Conservation (phyloP, 176 grass and related monocot species). For the Puccinellia tenuiflora region DNA sequence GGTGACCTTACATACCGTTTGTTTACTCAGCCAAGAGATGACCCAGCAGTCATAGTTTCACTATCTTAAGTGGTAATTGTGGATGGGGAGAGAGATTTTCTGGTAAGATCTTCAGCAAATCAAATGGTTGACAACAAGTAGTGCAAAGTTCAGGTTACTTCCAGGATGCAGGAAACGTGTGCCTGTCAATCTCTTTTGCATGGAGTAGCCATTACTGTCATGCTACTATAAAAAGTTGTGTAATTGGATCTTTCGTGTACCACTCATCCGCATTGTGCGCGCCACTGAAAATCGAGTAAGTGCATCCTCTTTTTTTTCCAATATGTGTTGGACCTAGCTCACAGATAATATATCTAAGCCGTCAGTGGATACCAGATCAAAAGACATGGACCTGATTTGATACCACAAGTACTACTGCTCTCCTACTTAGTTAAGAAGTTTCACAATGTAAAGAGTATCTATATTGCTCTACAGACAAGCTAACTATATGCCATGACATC, state of each 20-base stretch:
- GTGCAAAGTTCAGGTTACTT: constrained; percentile 13
- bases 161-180: constrained; percentile 10
- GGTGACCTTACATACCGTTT: background rate
- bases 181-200: constrained; percentile 22
- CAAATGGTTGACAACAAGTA: constrained; percentile 9
- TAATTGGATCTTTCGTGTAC: constrained; percentile 53
- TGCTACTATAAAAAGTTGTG: constrained; percentile 1
- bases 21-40: background rate
- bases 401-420: background rate
- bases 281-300: constrained; percentile 22
- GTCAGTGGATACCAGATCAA: constrained; percentile 58
- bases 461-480: background rate
- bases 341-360: constrained; percentile 25
- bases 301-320: constrained; percentile 28
- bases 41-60: background rate
- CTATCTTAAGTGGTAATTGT: background rate
- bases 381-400: constrained; percentile 38
- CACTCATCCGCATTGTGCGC: constrained; percentile 13
- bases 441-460: background rate
- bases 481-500: background rate
- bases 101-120: constrained; percentile 8
- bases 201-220: constrained; percentile 13
- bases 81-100: background rate
- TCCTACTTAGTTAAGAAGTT: constrained; percentile 38
- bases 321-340: constrained; percentile 38